These are phyloP conservation scores for Scheffersomyces parashehatae DNA, from an alignment of 1,139 yeast species.

Conservation along the genomic window DNA sequence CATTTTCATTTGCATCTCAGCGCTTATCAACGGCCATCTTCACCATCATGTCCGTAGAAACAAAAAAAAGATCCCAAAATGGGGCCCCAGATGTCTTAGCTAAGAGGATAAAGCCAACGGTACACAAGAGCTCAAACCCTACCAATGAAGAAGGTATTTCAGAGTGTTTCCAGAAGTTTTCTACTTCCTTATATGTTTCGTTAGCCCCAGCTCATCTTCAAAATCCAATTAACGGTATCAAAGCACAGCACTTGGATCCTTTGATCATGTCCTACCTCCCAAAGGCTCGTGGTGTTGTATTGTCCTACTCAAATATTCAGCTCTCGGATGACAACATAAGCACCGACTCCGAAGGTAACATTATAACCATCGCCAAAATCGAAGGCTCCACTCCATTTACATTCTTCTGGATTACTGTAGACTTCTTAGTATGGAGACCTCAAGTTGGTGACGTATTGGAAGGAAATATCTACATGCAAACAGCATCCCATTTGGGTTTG, in stretches of 20 bases:
- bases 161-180: constrained; percentile 66
- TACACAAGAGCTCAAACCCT: constrained; percentile 35
- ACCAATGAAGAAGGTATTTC: constrained; percentile 43
- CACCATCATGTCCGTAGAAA: not conserved
- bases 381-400: constrained; percentile 85
- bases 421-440: constrained; percentile 87
- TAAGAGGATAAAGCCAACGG: constrained; percentile 20
- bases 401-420: constrained; percentile 84
- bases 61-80: not conserved
- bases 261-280: constrained; percentile 79
- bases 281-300: constrained; percentile 76
- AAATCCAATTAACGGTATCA: constrained; percentile 74
- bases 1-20: not conserved
- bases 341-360: constrained; percentile 23
- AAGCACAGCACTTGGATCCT: constrained; percentile 86
- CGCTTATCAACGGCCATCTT: not conserved
- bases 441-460: constrained; percentile 79
- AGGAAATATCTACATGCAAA: constrained; percentile 87
- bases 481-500: constrained; percentile 92
- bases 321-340: constrained; percentile 37
- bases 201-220: constrained; percentile 77
- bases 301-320: constrained; percentile 70
- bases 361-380: constrained; percentile 56
- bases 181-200: constrained; percentile 73
- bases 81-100: not conserved